Evolutionary conservation across 1,284 basidiomycete species (phyloP).

Genomic region (Uromyces viciae-fabae): DNA sequence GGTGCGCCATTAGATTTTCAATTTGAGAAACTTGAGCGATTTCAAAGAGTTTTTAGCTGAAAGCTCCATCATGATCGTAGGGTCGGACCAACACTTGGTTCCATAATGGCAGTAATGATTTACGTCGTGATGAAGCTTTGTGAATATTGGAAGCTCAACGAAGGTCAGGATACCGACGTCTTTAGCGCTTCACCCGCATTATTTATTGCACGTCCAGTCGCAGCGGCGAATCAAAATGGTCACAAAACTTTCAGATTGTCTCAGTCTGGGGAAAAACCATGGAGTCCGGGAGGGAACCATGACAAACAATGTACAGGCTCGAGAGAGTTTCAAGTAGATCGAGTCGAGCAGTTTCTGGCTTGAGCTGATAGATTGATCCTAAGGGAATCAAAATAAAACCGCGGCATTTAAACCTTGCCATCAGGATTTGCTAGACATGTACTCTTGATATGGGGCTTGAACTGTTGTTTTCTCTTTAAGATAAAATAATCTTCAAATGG

Average conservation of each 20-base stretch:
- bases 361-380: too few relatives aligned
- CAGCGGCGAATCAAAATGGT: not conserved
- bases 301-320: too few relatives aligned
- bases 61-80: not conserved
- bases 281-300: not conserved
- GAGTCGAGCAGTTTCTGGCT: too few relatives aligned
- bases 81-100: constrained; percentile 42
- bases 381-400: too few relatives aligned
- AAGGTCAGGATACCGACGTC: constrained; percentile 42
- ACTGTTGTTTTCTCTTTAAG: too few relatives aligned
- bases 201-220: constrained; percentile 29
- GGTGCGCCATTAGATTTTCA: constrained; percentile 3
- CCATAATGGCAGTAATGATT: constrained; percentile 24
- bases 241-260: constrained; percentile 1
- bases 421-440: too few relatives aligned
- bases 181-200: constrained; percentile 24
- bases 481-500: too few relatives aligned
- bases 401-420: too few relatives aligned
- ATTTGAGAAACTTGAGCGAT: not conserved
- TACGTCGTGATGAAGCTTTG: constrained; percentile 34
- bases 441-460: too few relatives aligned
- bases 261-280: not conserved
- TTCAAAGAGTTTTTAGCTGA: not conserved
- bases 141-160: constrained; percentile 34
- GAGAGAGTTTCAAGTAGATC: too few relatives aligned